Base-by-base conservation (phyloP, 352 stramenopile species). In the Globisporangium spiculum region DNA sequence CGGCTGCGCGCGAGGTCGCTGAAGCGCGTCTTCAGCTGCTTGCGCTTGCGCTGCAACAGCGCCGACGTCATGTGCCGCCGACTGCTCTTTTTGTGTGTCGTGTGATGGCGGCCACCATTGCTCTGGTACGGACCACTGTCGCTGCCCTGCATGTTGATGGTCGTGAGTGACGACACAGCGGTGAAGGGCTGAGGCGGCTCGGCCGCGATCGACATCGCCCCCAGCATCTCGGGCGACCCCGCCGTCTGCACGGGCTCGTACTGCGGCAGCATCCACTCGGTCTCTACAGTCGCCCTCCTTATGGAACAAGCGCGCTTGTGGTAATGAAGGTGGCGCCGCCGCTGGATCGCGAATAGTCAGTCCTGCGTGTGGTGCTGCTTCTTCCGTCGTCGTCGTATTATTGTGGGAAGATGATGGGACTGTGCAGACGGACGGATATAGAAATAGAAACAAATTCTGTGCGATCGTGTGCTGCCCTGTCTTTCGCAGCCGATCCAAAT, bases 141-240 rank as follows among this genome's bases (percentile, higher is more conserved):
- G 32, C 32, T 34, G 34, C 14, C 34, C 16, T 30, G 41, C 38
- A 68, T 56, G 63, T 36, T 18, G 63, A 68, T 68, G 10, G 63
- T 60, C 5, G 63, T 63, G 63, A 68, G 63, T 18, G 65, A 70
- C 57, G 65, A 59, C 27, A 67, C 65, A 10, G 65, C 65, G 4
- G 55, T 2, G 18, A 60, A 65, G n/a, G 46, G 44, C 64, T 64
- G 53, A 41, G 55, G 22, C 41, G 56, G 34, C 59, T 66, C 46
- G 63, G 10, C 10, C 9, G 27, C 38, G 36, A 64, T 27, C 18
- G 12, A 20, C 8, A 16, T 44, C 36, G 36, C 36, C 10, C 36
- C 36, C 12, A 44, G 2, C 54, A 53, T 26, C 12, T 70, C 65
- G 4, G 56, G 65, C 8, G 65, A 70, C 24, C 44, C 59, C 10